Conservation (phyloP, 2,329 filamentous ascomycete genomes). For the Fusarium albosuccineum region DNA sequence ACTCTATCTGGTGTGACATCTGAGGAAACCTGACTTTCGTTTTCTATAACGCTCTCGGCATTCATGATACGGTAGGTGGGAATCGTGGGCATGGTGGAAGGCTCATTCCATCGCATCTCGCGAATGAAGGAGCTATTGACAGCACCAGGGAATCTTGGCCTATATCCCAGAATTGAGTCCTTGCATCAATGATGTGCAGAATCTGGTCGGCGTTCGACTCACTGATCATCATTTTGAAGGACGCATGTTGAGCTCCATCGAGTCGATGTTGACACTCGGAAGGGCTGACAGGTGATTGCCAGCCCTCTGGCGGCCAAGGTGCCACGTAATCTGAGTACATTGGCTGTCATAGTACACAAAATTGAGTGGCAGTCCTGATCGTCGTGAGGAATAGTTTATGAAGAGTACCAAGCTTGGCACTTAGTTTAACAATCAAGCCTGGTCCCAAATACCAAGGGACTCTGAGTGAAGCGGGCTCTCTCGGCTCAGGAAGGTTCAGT, state of each 20-base stretch:
- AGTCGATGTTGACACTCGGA: neutral
- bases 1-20: neutral
- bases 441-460: too few species aligned
- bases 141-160: constrained; percentile 6
- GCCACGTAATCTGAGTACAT: neutral
- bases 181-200: too few species aligned
- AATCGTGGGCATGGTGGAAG: constrained; percentile 8
- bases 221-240: neutral
- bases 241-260: neutral
- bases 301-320: neutral
- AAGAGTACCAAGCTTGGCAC: too few species aligned
- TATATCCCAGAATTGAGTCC: neutral
- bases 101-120: constrained; percentile 22
- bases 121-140: constrained; percentile 10
- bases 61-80: constrained; percentile 22
- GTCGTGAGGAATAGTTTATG: too few species aligned
- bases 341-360: neutral
- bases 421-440: too few species aligned
- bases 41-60: constrained; percentile 3
- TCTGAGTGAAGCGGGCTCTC: too few species aligned
- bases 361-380: too few species aligned
- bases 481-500: too few species aligned
- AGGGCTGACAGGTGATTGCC: neutral
- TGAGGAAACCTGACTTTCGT: neutral
- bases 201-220: neutral